phyloP scores from a whole-genome alignment of 2,329 filamentous ascomycete genomes.

The Arthrobotrys conoides region DNA sequence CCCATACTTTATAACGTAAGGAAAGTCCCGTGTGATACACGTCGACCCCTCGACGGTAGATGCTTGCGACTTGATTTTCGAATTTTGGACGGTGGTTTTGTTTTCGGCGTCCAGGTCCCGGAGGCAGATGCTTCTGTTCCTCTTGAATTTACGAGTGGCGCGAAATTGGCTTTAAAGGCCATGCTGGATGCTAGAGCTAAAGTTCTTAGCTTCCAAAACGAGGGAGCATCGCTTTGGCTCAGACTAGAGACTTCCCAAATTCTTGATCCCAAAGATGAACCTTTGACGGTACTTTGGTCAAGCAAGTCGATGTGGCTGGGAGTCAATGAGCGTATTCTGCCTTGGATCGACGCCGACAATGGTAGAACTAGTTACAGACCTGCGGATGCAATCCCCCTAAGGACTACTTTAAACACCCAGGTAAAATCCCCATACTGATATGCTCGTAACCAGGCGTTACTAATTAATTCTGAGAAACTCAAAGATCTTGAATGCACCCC shows the following conservation, averaged over 20 bases:
- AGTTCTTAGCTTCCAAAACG: conserved; percentile 7
- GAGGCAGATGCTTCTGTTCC: neutral
- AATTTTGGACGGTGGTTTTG: conserved; percentile 22
- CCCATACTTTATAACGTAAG: conserved; percentile 39
- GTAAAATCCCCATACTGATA: neutral
- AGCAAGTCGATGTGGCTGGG: conserved; percentile 29
- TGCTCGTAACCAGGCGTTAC: no score
- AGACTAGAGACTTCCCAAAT: conserved; percentile 20
- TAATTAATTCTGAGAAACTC: neutral
- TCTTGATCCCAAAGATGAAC: neutral
- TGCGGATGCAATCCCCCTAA: neutral
- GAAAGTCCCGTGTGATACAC: conserved; percentile 1
- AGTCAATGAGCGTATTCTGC: conserved; percentile 36
- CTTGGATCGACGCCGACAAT: conserved; percentile 13
- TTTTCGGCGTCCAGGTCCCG: conserved; percentile 12
- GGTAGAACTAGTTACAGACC: neutral
- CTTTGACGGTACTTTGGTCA: conserved; percentile 14
- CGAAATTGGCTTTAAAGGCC: neutral
- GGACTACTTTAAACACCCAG: neutral
- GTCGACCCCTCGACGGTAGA: neutral
- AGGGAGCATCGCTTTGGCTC: conserved; percentile 23
- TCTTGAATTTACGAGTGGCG: neutral
- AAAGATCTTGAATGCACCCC: neutral
- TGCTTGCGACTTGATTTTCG: conserved; percentile 19
- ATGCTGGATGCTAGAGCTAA: conserved; percentile 12